Conservation (phyloP, 2,329 filamentous ascomycete genomes). For the Claviceps sp. region DNA sequence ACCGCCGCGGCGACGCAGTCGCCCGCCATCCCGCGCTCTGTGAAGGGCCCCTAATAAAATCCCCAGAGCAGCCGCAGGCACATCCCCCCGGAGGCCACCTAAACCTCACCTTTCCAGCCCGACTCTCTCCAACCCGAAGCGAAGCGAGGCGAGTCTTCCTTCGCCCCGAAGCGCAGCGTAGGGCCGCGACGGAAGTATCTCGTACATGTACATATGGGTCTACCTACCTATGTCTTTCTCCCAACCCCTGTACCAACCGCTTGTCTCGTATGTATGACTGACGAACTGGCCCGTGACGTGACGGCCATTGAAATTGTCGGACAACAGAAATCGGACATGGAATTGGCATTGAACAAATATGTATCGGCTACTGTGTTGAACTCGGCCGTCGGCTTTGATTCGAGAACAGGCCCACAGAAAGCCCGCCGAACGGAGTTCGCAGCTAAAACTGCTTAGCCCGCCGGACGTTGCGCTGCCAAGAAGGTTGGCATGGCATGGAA, state of each 20-base stretch:
- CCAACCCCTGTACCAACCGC: too few relatives aligned
- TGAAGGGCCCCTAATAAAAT: too few relatives aligned
- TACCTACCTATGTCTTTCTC: neutral
- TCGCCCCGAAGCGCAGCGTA: too few relatives aligned
- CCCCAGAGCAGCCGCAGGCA: too few relatives aligned
- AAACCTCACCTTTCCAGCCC: too few relatives aligned
- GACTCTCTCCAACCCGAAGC: too few relatives aligned
- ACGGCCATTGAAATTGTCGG: neutral
- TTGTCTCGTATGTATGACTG: neutral
- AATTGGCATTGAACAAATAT: neutral
- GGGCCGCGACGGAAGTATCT: too few relatives aligned
- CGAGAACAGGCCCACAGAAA: neutral
- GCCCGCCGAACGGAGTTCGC: neutral
- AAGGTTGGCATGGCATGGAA: neutral
- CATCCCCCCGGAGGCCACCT: too few relatives aligned
- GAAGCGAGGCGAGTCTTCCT: too few relatives aligned
- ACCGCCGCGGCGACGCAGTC: too few relatives aligned
- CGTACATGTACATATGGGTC: neutral
- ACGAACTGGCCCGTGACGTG: neutral
- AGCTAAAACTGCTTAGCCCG: neutral
- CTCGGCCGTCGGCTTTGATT: neutral
- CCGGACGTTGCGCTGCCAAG: neutral
- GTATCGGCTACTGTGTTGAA: conserved; percentile 1
- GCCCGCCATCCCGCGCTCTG: too few relatives aligned
- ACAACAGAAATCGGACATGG: neutral